Percentiles rank a stretch among this genome's conserved stretches.
Evolutionary conservation across 1,139 yeast species (phyloP).

Genomic region (Protomyces gravidus): DNA sequence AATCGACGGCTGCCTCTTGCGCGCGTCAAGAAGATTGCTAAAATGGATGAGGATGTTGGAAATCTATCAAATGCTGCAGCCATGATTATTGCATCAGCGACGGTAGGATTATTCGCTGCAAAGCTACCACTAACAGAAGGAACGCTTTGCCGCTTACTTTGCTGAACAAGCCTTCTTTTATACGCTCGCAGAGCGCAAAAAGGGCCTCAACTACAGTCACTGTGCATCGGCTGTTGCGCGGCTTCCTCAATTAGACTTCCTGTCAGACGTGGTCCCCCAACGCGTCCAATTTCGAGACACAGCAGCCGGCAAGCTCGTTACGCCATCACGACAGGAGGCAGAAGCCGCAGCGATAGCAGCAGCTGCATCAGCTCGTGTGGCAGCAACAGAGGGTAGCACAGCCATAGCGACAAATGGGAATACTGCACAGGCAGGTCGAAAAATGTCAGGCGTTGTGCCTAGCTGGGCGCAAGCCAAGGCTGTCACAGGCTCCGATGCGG

Average conservation of each 20-base stretch:
- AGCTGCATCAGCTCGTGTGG: not conserved
- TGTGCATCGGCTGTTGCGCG: constrained; percentile 25
- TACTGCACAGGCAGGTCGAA: not conserved
- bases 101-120: constrained; percentile 6
- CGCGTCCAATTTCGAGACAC: constrained; percentile 6
- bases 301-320: constrained; percentile 3
- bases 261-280: constrained; percentile 24
- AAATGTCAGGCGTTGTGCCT: not conserved
- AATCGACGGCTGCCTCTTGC: constrained; percentile 56
- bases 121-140: constrained; percentile 1
- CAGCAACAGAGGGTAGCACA: not conserved
- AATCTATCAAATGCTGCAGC: constrained; percentile 28
- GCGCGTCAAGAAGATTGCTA: constrained; percentile 75
- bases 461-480: not conserved
- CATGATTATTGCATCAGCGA: constrained; percentile 22
- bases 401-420: not conserved
- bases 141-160: constrained; percentile 22
- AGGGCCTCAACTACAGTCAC: constrained; percentile 18
- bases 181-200: constrained; percentile 25
- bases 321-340: not conserved
- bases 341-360: not conserved
- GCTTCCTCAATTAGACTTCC: constrained; percentile 23
- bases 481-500: no score
- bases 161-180: constrained; percentile 26
- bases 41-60: constrained; percentile 67